Evolutionary conservation across 345 rosid genomes (phyloP), one percentile per base, ranked within the genome.

Genomic region (Populus alba): DNA sequence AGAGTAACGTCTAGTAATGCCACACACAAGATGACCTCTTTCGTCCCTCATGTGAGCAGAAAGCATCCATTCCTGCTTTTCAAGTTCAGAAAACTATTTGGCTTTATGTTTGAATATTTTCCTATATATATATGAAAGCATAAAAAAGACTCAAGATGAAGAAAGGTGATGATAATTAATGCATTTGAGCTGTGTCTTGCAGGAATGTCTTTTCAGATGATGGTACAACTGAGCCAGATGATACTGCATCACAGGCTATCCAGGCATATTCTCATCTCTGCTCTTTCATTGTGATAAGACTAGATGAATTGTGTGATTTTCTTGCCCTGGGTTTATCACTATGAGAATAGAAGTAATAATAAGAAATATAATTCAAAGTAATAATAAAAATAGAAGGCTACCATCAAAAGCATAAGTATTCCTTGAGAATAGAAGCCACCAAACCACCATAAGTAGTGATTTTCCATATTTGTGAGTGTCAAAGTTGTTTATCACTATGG

Each of bases 131-230:
- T 10, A 9, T 10, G 15, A 43, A 43, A 43, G 47, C 47, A 11
- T 33, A 33, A 33, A 33, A 33, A 33, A 4, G 37, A 33, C 37
- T 43, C 47, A 43, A 43, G 12, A 43, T 43, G 47, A 43, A 43
- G 47, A 43, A 43, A 11, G 47, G 47, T 43, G 15, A 43, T 43
- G 47, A 43, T 43, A 43, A 33, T 33, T 75, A 45, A 33, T 67
- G 22, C 45, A 43, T 22, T 27, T 74, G 22, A 15, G 35, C 37
- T 33, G 11, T 81, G 18, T 43, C n/a, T 71, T 83, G 86, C 90
- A 96, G 99, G 91, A 96, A 96, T 81, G 74, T 94, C 61, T 92
- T 96, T 71, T 94, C 93, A 47, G 97, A 96, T 74, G 95, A 90
- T 85, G 99, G 97, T 63, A 75, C 85, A 39, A 81, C 91, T 71